Evolutionary conservation across 179 eudicot species (phyloP), one percentile per base, ranked within the genome.

Genomic region (Drosera spatulata): DNA sequence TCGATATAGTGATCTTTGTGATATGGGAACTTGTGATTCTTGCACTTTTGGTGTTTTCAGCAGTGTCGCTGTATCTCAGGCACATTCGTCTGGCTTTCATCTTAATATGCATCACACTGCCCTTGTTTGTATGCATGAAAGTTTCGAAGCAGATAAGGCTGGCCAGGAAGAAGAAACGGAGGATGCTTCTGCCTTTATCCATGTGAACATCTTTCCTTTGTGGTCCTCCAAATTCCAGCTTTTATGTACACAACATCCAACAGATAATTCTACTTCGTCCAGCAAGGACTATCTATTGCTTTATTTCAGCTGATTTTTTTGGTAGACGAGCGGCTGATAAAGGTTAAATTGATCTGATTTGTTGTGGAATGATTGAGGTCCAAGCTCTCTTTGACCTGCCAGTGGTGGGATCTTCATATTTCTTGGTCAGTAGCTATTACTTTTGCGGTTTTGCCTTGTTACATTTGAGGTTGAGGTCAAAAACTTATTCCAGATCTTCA

Each of bases 101-200:
- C 69, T 82, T 88, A 70, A 69, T 86, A 63, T 85, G 84, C 58
- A 65, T 78, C 61, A 79, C 95, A 55, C 61, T 85, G 76, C 69
- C 85, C 58, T 69, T 91, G 71, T 83, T 88, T 65, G 59, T 83
- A 61, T 82, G 84, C 80, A 91, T 91, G 98, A 91, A 82, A 79
- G 66, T 91, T 53, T 70, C 96, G 52, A 91, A 91, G 87, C 86
- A 88, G 85, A 71, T 88, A 70, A 85, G 91, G 73, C 63, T 80
- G 82, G 84, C 88, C 45, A 75, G 91, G 76, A 91, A 91, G 83
- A 91, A 80, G 86, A 82, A 85, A 71, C 84, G 96, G 62, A 88
- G 98, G 79, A 91, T 91, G 98, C 98, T 91, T 79, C 91, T 91
- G 59, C 98, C 98, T 11, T 69, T 91, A 58, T 91, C 98, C n/a